Evolutionary conservation across 225 moss, liverwort and hornwort species (phyloP).

Genomic region (Antitrichia curtipendula): DNA sequence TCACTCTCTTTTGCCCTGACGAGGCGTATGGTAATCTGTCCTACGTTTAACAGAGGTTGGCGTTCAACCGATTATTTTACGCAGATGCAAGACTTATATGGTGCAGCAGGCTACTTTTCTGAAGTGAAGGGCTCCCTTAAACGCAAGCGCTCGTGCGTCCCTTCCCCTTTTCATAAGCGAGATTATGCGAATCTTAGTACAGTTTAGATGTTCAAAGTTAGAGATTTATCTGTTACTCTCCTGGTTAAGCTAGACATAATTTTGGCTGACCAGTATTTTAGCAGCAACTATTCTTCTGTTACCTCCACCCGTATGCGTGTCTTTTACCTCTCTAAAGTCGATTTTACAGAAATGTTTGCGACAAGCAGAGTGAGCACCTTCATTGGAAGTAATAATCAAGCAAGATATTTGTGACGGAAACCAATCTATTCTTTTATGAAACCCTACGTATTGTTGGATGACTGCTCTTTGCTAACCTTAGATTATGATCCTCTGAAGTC

Average conservation of each 20-base stretch:
- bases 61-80: neutral
- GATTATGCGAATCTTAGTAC: neutral
- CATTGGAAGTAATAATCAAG: neutral
- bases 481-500: neutral
- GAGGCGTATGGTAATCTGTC: neutral
- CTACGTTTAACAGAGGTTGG: neutral
- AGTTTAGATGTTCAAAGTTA: neutral
- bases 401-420: neutral
- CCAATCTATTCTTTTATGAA: neutral
- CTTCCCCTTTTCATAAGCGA: neutral
- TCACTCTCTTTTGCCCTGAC: neutral
- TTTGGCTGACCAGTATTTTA: neutral
- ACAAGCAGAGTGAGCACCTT: neutral
- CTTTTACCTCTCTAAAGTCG: neutral
- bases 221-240: neutral
- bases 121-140: conserved; percentile 73
- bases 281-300: neutral
- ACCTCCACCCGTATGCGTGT: neutral
- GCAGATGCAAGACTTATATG: conserved; percentile 86
- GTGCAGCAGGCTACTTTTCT: conserved; percentile 72
- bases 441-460: neutral
- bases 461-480: neutral
- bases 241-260: neutral
- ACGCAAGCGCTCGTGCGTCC: conserved; percentile 62
- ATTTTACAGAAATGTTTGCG: neutral